Conservation (phyloP, 495 filamentous ascomycete genomes). For the Venustampulla echinocandica region DNA sequence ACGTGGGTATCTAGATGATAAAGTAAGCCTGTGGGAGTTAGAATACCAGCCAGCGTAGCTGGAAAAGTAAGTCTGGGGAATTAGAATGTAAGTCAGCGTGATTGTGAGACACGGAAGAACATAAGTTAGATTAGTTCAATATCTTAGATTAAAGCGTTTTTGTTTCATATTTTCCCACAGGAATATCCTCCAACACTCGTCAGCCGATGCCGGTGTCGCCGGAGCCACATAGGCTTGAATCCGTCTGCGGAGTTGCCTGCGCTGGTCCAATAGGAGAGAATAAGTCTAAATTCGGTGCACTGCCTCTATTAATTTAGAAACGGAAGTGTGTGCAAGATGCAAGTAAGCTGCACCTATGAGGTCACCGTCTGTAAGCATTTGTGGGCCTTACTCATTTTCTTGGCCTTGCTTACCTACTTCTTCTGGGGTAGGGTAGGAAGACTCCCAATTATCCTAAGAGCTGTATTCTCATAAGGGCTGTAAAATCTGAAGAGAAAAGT, state of each 20-base stretch:
- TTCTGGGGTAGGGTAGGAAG: constrained; percentile 4
- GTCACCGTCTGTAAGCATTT: constrained; percentile 7
- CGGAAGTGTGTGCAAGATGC: constrained; percentile 3
- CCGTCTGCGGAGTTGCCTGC: constrained; percentile 1
- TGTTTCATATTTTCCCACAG: constrained; percentile 4
- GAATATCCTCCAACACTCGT: constrained; percentile 9
- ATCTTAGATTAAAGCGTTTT: constrained; percentile 14
- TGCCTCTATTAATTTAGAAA: constrained; percentile 14
- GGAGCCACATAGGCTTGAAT: constrained; percentile 1
- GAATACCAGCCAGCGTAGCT: constrained; percentile 12
- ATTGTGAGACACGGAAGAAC: neutral
- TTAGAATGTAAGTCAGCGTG: constrained; percentile 2
- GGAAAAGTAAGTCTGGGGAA: constrained; percentile 12
- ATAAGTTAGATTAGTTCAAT: constrained; percentile 12
- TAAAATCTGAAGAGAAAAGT: constrained; percentile 5
- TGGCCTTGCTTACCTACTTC: constrained; percentile 8
- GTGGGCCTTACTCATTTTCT: constrained; percentile 7
- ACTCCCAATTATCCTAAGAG: constrained; percentile 8
- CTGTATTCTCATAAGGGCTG: constrained; percentile 8
- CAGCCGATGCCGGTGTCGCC: constrained; percentile 3
- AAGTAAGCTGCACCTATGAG: too few species aligned
- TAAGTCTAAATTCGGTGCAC: constrained; percentile 9
- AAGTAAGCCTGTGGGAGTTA: constrained; percentile 13
- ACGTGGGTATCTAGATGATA: constrained; percentile 14
- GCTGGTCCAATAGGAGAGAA: constrained; percentile 6